A percentile compares a stretch with the other conserved stretches of the same genome.
phyloP scores from a whole-genome alignment of 2,329 filamentous ascomycete genomes.

The Penicillium sp. region DNA sequence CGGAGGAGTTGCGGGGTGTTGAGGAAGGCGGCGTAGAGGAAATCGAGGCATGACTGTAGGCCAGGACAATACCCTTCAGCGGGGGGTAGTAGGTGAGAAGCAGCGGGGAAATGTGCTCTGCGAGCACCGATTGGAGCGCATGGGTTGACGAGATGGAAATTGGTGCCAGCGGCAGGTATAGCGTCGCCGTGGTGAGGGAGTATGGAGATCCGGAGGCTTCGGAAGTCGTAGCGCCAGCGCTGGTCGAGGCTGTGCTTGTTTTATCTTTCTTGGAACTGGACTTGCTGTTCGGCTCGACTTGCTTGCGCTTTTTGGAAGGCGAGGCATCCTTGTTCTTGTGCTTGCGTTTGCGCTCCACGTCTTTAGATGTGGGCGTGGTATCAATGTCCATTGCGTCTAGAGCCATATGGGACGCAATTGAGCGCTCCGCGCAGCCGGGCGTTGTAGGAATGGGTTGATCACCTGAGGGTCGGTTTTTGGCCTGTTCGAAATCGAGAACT shows the following conservation, averaged over 20 bases:
- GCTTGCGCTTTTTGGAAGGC: constrained; percentile 48
- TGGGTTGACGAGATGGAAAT: constrained; percentile 54
- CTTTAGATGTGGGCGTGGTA: constrained; percentile 22
- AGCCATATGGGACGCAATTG: constrained; percentile 36
- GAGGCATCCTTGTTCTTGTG: constrained; percentile 50
- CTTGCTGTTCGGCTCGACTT: constrained; percentile 15
- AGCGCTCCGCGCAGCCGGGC: constrained; percentile 20
- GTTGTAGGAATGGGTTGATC: constrained; percentile 9
- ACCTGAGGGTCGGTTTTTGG: constrained; percentile 17
- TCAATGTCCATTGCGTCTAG: constrained; percentile 45
- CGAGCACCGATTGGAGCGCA: constrained; percentile 59
- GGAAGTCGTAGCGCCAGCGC: constrained; percentile 3
- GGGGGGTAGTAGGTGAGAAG: constrained; percentile 65
- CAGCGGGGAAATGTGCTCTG: constrained; percentile 63
- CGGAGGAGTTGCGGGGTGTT: constrained; percentile 27
- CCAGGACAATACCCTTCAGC: constrained; percentile 58
- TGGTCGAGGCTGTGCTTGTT: constrained; percentile 17
- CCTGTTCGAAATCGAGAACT: constrained; percentile 21
- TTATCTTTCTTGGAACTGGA: constrained; percentile 1
- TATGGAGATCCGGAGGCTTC: constrained; percentile 64
- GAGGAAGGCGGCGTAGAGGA: constrained; percentile 42
- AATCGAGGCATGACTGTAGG: constrained; percentile 51
- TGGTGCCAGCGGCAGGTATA: constrained; percentile 65
- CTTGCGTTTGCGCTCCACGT: constrained; percentile 44
- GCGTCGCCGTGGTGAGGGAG: constrained; percentile 74